A percentile compares a stretch with the other conserved stretches of the same genome.
Evolutionary conservation across 345 rosid genomes (phyloP).

Genomic region (Combretum micranthum): DNA sequence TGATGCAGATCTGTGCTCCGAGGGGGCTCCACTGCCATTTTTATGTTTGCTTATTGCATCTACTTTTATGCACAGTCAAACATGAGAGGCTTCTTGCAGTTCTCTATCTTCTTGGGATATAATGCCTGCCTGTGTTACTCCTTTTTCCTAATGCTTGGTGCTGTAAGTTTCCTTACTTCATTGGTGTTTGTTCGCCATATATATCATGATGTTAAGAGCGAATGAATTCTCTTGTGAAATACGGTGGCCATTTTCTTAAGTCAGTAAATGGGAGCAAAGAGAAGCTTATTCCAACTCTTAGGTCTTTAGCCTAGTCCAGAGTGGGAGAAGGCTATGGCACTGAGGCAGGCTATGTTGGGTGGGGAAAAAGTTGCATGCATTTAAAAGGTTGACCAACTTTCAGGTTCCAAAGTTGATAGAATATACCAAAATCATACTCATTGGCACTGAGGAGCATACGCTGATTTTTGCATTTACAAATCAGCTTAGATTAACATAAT

Average conservation of each 20-base stretch:
- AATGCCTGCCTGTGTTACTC: slow-evolving; percentile 63
- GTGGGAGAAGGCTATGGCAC: no score
- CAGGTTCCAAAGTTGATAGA: no score
- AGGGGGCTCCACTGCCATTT: slow-evolving; percentile 59
- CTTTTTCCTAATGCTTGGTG: slow-evolving; percentile 64
- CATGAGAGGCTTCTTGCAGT: slow-evolving; percentile 69
- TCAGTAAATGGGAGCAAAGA: no score
- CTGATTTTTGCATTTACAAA: no score
- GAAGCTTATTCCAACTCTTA: no score
- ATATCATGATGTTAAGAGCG: slow-evolving; percentile 50
- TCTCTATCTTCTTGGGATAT: slow-evolving; percentile 61
- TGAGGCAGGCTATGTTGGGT: no score
- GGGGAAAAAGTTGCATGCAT: no score
- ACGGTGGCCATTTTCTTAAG: not conserved
- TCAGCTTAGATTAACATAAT: no score
- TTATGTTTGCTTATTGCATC: slow-evolving; percentile 63
- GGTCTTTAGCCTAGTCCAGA: no score
- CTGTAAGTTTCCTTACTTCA: slow-evolving; percentile 55
- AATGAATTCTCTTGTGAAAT: slow-evolving; percentile 11
- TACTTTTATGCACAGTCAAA: slow-evolving; percentile 55
- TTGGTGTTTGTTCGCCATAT: slow-evolving; percentile 51
- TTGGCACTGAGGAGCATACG: no score
- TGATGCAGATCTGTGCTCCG: slow-evolving; percentile 56
- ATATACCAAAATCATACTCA: no score
- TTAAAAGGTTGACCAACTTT: no score